A percentile compares a stretch with the other conserved stretches of the same genome.
phyloP scores from a whole-genome alignment of 169 alveolate genomes.

The Plasmodium inui region DNA sequence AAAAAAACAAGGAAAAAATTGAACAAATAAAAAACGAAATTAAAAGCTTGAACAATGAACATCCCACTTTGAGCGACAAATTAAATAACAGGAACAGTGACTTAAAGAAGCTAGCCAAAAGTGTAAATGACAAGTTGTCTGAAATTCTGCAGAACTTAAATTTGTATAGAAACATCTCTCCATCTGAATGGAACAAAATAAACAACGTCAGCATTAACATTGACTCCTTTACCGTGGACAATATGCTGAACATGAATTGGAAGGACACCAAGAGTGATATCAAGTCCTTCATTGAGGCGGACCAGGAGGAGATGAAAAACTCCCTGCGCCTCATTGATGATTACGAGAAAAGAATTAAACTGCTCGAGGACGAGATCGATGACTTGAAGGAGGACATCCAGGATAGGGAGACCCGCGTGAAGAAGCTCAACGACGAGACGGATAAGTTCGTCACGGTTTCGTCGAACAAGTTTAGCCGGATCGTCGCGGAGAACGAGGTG shows the following conservation, averaged over 20 bases:
- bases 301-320: constrained; percentile 42
- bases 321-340: constrained; percentile 34
- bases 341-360: constrained; percentile 32
- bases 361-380: constrained; percentile 17
- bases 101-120: constrained; percentile 70
- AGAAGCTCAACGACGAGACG: constrained; percentile 37
- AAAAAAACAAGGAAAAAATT: constrained; percentile 67
- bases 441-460: constrained; percentile 16
- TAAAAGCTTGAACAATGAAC: constrained; percentile 37
- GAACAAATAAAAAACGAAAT: constrained; percentile 71
- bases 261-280: constrained; percentile 25
- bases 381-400: constrained; percentile 13
- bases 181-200: constrained; percentile 39
- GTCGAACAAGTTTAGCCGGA: background rate
- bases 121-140: constrained; percentile 42
- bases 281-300: constrained; percentile 47
- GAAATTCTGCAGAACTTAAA: constrained; percentile 41
- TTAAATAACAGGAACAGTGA: constrained; percentile 43
- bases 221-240: constrained; percentile 41
- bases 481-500: constrained; percentile 49
- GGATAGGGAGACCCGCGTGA: background rate
- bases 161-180: constrained; percentile 45
- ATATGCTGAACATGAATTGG: constrained; percentile 63
- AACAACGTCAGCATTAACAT: constrained; percentile 27
- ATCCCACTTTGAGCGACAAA: constrained; percentile 62